phyloP scores from a whole-genome alignment of 2,329 filamentous ascomycete species.

The Teratosphaeria nubilosa region DNA sequence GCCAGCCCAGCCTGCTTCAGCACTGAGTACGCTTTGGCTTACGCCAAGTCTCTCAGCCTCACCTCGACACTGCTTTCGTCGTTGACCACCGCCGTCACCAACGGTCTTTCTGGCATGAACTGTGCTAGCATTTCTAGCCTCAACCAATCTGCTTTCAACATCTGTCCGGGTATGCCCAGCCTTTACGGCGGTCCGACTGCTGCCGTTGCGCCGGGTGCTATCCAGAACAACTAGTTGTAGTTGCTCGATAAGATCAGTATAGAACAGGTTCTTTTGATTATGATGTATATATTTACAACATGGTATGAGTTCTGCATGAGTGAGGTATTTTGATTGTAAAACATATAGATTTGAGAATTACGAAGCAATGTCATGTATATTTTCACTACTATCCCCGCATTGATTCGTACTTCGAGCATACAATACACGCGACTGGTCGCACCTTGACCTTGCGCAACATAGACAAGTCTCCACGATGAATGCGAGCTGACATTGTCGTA shows the following conservation, averaged over 20 bases:
- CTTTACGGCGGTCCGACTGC: conserved; percentile 21
- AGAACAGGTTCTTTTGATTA: not conserved
- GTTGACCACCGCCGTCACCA: conserved; percentile 6
- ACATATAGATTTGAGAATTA: no score
- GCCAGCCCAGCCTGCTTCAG: conserved; percentile 20
- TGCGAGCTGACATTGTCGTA: no score
- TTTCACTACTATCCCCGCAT: no score
- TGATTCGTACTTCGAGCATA: no score
- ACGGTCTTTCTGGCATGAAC: conserved; percentile 4
- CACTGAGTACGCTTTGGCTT: conserved; percentile 12
- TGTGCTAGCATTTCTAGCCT: conserved; percentile 16
- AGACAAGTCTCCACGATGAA: no score
- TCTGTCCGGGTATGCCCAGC: conserved; percentile 18
- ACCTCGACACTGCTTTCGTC: not conserved
- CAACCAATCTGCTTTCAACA: conserved; percentile 15
- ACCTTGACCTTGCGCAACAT: no score
- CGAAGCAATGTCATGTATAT: no score
- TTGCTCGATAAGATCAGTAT: not conserved
- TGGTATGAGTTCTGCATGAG: no score
- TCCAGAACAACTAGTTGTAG: conserved; percentile 8
- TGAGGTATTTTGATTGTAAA: no score
- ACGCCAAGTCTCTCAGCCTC: conserved; percentile 12
- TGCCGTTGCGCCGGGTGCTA: conserved; percentile 18
- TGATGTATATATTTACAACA: not conserved
- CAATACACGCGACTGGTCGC: no score